phyloP scores from a whole-genome alignment of 805 yeast species.

The Starmerella scarabaei region DNA sequence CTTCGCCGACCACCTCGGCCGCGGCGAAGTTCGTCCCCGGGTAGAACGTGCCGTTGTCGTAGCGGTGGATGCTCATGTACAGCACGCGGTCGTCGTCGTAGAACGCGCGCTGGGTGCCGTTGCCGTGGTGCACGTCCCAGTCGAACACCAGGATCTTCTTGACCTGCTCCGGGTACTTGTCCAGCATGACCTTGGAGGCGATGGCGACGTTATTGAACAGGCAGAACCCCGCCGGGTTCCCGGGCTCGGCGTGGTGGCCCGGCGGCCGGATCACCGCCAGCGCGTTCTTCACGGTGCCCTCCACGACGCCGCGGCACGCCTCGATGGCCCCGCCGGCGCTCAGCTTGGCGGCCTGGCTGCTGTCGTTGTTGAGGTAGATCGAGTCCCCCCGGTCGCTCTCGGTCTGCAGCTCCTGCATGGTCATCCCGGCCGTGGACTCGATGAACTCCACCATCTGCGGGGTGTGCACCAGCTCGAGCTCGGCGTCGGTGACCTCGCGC shows the following conservation, averaged over 20 bases:
- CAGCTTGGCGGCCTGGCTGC: constrained; percentile 70
- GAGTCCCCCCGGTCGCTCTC: constrained; percentile 90
- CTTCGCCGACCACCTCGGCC: constrained; percentile 70
- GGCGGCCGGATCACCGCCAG: constrained; percentile 96
- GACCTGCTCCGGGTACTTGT: constrained; percentile 77
- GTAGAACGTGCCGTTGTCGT: constrained; percentile 80
- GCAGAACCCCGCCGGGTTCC: constrained; percentile 93
- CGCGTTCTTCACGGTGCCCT: constrained; percentile 80
- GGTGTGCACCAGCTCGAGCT: constrained; percentile 75
- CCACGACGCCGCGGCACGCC: constrained; percentile 89
- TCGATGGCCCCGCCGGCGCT: constrained; percentile 97
- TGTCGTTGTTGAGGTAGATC: constrained; percentile 86
- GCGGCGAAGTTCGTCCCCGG: constrained; percentile 86
- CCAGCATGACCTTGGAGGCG: constrained; percentile 76
- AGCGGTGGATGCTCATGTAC: constrained; percentile 83
- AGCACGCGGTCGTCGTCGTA: constrained; percentile 79
- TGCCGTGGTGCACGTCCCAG: constrained; percentile 99
- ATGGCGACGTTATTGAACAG: constrained; percentile 93
- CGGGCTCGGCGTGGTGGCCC: constrained; percentile 99
- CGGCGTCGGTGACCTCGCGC: constrained; percentile 77
- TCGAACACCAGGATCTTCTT: constrained; percentile 72
- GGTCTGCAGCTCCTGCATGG: constrained; percentile 58
- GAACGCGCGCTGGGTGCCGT: constrained; percentile 93
- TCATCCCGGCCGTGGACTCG: constrained; percentile 62
- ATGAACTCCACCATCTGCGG: constrained; percentile 65